Evolutionary conservation across 495 filamentous ascomycete species (phyloP), one percentile per base, ranked within the genome.

Genomic region (Hyaloscypha finlandica): DNA sequence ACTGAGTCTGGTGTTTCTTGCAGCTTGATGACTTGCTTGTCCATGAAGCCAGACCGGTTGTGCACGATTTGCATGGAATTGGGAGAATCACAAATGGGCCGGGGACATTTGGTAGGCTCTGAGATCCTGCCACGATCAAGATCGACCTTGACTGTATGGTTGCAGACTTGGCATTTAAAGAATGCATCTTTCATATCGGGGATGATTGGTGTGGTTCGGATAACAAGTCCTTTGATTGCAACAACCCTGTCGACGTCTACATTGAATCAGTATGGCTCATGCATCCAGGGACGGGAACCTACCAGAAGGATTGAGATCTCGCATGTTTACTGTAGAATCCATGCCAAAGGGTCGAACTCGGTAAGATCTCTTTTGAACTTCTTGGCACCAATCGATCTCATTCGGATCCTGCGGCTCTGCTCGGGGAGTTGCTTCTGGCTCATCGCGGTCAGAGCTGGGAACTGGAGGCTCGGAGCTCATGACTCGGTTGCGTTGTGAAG

Each of bases 21-120:
- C 35, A 99, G 84, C 78, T 98, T 98, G 82, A 99, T 97, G 64
- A 98, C 93, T 72, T 99, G 95, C 79, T 98, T 99, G 74, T 99
- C 95, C 58, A 92, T 88, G 75, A 99, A 99, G 16, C 85, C 84
- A 69, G 93, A 98, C 62, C 95, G 91, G 77, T 99, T 98, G 82
- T 99, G 95, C 14, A 97, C 83, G 67, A 99, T 93, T 74, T 97
- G 92, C 96, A 99, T 98, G 30, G 93, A 95, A 75, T 99, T 98
- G 68, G 87, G 88, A 54, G 89, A 87, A 54, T 88, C 85, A 79
- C 95, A 99, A 54, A 89, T 85, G n/a, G 84, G 81, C 22, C 96
- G 89, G 11, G 94, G 93, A 72, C 95, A 99, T 70, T 86, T 81
- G 5, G 94, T 97, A 6, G 95, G 95, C 76, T 99, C 95, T 56